These are phyloP conservation scores for Trichopus zeylanicus DNA, from an alignment of 116 monocot species.

Conservation along the genomic window DNA sequence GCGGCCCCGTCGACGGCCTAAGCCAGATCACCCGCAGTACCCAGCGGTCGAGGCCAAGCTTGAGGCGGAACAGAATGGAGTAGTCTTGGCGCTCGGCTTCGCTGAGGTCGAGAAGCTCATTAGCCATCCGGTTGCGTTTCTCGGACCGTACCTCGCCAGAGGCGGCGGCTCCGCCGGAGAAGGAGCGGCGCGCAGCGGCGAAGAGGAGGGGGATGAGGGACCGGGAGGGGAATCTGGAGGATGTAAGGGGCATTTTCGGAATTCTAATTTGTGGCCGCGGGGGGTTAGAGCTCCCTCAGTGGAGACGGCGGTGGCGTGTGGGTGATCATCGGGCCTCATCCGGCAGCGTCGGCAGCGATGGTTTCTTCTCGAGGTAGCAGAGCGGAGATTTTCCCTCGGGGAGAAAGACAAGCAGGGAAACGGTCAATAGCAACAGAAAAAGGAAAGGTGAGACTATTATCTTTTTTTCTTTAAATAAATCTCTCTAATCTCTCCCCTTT, in stretches of 20 bases:
- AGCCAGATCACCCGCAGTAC: constrained; percentile 11
- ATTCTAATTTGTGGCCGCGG: background rate
- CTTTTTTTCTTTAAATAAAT: no score
- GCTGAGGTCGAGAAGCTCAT: constrained; percentile 52
- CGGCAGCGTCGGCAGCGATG: no score
- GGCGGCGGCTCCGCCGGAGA: constrained; percentile 6
- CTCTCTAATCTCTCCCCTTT: no score
- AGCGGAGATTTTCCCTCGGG: no score
- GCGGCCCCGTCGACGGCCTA: background rate
- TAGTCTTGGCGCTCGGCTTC: constrained; percentile 50
- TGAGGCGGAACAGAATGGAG: constrained; percentile 57
- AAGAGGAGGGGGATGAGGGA: constrained; percentile 1
- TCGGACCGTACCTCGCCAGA: constrained; percentile 19
- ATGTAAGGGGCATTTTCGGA: background rate
- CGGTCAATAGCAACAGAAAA: no score
- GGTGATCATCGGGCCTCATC: no score
- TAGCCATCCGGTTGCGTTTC: constrained; percentile 66
- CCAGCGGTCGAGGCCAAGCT: constrained; percentile 44
- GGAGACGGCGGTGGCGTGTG: no score
- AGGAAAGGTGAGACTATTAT: no score
- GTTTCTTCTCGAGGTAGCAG: no score
- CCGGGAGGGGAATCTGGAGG: background rate
- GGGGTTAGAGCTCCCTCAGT: no score
- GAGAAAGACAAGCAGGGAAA: no score
- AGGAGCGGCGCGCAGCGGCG: background rate